Conservation (phyloP, 345 rosid species). For the Brassica carinata region DNA sequence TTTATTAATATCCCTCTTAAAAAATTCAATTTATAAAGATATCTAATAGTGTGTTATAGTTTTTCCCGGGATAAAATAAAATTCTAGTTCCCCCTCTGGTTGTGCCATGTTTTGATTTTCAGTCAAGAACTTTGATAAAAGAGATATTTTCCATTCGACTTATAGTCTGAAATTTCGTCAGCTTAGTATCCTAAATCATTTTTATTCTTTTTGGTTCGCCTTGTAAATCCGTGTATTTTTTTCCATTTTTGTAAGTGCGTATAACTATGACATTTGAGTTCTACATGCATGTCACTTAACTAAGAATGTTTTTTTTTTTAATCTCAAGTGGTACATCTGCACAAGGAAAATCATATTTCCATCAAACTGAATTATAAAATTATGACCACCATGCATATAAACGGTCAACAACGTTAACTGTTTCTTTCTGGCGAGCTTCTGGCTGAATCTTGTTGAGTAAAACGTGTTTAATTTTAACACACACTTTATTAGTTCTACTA, state of each 20-base stretch:
- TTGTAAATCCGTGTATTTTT: not conserved
- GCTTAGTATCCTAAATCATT: not conserved
- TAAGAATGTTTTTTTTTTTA: not conserved
- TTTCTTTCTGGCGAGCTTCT: not conserved
- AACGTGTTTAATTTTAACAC: not conserved
- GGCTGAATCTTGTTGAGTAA: not conserved
- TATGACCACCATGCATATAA: not conserved
- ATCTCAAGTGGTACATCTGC: not conserved
- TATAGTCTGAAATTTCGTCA: not conserved
- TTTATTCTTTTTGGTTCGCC: not conserved
- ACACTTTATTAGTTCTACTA: not conserved
- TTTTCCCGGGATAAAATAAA: not conserved
- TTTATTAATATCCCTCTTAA: not conserved
- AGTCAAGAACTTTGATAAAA: not conserved
- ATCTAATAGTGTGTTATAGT: not conserved
- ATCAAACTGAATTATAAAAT: not conserved
- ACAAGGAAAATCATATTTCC: not conserved
- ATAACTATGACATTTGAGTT: not conserved
- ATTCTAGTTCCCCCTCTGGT: not conserved
- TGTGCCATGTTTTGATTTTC: constrained; percentile 15
- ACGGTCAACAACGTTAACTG: not conserved
- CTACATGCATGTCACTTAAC: not conserved
- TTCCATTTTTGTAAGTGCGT: not conserved
- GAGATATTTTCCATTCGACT: not conserved
- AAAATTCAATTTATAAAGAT: not conserved